These are phyloP conservation scores for Lasiosphaeris hirsuta DNA, from an alignment of 495 filamentous ascomycete species.

Conservation along the genomic window DNA sequence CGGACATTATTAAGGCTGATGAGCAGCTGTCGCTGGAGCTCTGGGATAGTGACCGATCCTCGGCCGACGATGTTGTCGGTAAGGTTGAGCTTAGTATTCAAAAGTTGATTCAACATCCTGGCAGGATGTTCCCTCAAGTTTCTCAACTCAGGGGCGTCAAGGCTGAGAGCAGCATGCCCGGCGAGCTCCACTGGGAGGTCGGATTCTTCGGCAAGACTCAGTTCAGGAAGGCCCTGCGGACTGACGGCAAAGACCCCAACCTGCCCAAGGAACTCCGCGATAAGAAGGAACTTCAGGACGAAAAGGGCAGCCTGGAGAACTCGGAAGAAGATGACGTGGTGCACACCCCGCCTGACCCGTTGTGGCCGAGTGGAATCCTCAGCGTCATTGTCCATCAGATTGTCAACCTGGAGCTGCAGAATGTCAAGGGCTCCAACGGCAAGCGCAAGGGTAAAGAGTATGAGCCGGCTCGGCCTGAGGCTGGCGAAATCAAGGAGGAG, in stretches of 20 bases:
- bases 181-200: slow-evolving; percentile 92
- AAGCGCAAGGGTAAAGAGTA: slow-evolving; percentile 78
- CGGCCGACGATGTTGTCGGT: slow-evolving; percentile 89
- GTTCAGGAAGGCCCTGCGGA: slow-evolving; percentile 75
- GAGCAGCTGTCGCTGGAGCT: slow-evolving; percentile 91
- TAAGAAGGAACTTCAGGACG: slow-evolving; percentile 77
- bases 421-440: slow-evolving; percentile 68
- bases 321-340: slow-evolving; percentile 77
- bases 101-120: slow-evolving; percentile 89
- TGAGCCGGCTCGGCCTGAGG: slow-evolving; percentile 80
- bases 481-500: slow-evolving; percentile 80
- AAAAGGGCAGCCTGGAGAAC: slow-evolving; percentile 75
- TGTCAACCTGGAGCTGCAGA: slow-evolving; percentile 84
- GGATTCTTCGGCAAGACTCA: slow-evolving; percentile 89
- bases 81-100: slow-evolving; percentile 92
- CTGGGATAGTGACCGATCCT: slow-evolving; percentile 88
- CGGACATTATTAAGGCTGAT: slow-evolving; percentile 86
- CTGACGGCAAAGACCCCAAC: slow-evolving; percentile 76
- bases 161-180: slow-evolving; percentile 83
- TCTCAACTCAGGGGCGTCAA: slow-evolving; percentile 79
- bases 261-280: slow-evolving; percentile 70
- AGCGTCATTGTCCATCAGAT: slow-evolving; percentile 88
- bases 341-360: slow-evolving; percentile 87
- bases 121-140: slow-evolving; percentile 87
- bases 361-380: slow-evolving; percentile 88